Conservation (phyloP, 139 green algal species). For the Chlamydomonas sp. region DNA sequence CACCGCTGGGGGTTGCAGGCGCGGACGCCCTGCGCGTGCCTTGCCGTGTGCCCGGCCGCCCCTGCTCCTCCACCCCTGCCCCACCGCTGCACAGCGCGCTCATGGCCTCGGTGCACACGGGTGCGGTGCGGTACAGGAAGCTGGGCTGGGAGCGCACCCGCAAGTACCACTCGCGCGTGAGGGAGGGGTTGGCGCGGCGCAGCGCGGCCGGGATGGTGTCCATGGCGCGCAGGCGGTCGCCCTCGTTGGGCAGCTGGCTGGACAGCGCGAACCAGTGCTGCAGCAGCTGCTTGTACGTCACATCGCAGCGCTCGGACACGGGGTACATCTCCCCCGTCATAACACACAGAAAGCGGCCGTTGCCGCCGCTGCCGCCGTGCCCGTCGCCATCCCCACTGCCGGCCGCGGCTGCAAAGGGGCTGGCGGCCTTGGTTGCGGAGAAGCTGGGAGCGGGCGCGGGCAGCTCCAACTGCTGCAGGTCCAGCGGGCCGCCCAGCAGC, state of each 20-base stretch:
- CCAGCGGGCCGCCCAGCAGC: background rate
- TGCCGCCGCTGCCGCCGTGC: background rate
- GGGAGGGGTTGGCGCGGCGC: constrained; percentile 53
- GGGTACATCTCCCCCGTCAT: constrained; percentile 32
- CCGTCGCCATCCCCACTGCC: background rate
- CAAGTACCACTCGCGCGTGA: constrained; percentile 58
- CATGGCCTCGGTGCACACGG: constrained; percentile 22
- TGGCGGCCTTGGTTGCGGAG: background rate
- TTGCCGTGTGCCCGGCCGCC: background rate
- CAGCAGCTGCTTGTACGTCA: constrained; percentile 58
- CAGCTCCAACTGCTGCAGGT: constrained; percentile 11
- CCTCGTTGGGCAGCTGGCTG: constrained; percentile 36
- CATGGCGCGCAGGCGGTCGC: constrained; percentile 44
- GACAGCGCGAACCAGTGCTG: constrained; percentile 44
- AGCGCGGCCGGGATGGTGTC: constrained; percentile 53
- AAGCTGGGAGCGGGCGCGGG: constrained; percentile 13
- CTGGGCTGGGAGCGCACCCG: constrained; percentile 44
- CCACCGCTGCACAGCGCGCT: background rate
- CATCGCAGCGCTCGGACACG: constrained; percentile 18
- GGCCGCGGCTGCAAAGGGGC: background rate
- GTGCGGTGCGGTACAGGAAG: constrained; percentile 49
- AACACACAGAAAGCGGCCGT: constrained; percentile 34
- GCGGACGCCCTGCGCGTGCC: no score
- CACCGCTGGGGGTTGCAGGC: no score
- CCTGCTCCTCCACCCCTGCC: constrained; percentile 25